Base-by-base conservation (phyloP, 768 basidiomycete genomes). In the Russula earlei region DNA sequence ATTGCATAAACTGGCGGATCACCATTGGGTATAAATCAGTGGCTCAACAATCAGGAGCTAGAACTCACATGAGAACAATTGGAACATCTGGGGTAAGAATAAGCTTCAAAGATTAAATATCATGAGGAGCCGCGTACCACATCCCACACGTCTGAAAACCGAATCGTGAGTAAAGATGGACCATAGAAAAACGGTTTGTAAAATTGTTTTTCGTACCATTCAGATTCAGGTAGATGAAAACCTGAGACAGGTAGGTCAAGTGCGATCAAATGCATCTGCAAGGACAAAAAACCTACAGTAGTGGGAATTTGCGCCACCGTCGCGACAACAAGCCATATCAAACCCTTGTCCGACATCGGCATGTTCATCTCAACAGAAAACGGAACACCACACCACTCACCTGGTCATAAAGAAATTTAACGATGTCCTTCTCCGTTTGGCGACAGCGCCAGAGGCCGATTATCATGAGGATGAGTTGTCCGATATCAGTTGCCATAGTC, bases 171-270 rank as follows among this genome's bases (percentile, higher is more conserved):
- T 6, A 6, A 24, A 8, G 20, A 34, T 24, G 24, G 10, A 25
- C 11, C 14, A 25, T 10, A 1, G 34, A 17, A 24, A n/a, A 20
- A n/a, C 0, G 19, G 45, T 19, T 46, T 10, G 17, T 12, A 22
- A 11, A 22, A 7, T n/a, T 2, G 22, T 22, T 8, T 12, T 12
- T 33, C 53, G 29, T 14, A 54, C 53, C 56, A 37, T 57, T 52
- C 29, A 57, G 50, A 45, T 57, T 41, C 37, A 57, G 37, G 10
- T 50, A 37, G 36, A 52, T 52, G 31, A 57, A 57, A 19, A 57
- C 25, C 56, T 57, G 24, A n/a, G 36, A 11, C 17, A 24, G 29
- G 42, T 22, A 15, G 40, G 40, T 41, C 25, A 52, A 20, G 20
- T 7, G 34, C 1, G 24, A 33, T 10, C 14, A 5, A 17, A 15